Base-by-base conservation (phyloP, 1,284 basidiomycete species). In the Cutaneotrichosporon spelunceum region DNA sequence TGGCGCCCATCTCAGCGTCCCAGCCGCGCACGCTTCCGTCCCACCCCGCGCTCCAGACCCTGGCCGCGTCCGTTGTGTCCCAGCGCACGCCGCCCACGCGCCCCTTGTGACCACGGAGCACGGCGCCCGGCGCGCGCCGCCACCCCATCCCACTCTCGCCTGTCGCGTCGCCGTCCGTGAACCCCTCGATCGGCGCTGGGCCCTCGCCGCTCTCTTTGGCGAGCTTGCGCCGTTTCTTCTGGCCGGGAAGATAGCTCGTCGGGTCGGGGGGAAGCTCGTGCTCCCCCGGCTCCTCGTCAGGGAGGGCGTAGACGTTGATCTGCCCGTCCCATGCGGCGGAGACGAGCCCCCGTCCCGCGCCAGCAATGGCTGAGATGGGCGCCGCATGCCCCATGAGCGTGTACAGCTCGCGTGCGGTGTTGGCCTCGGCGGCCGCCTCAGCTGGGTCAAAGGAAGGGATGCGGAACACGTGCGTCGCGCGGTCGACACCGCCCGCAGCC, bases 401-500 rank as follows among this genome's bases (percentile, higher is more conserved):
- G 67, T 79, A 77, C 16, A 78, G 21, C 60, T 79, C 79, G 30
- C 66, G 85, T 1, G 88, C 83, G 8, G 88, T 78, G 0, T 82
- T 53, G 24, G 57, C 71, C 59, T 81, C 78, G 8, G 77, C 64
- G 56, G 77, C 68, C 24, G 69, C 59, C 7, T 64, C 60, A 70
- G 79, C 60, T 65, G 79, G 57, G 68, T 70, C 56, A 58, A 78
- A 61, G 78, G 73, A 78, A 73, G 74, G 81, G 39, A 90, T 65
- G 60, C 81, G 82, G 21, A 84, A 87, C 48, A 91, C 80, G 56
- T 85, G 86, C 0, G 84, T 84, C 0, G 88, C 87, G 44, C 91
- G 85, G 75, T 97, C 93, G 52, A 93, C 92, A 1, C 89, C 86
- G 39, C 86, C 93, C 0, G 88, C 91, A 36, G 94, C 78, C 44